Evolutionary conservation across 75 land plant genomes (phyloP), one percentile per base, ranked within the genome.

Genomic region (Cupressus sempervirens): DNA sequence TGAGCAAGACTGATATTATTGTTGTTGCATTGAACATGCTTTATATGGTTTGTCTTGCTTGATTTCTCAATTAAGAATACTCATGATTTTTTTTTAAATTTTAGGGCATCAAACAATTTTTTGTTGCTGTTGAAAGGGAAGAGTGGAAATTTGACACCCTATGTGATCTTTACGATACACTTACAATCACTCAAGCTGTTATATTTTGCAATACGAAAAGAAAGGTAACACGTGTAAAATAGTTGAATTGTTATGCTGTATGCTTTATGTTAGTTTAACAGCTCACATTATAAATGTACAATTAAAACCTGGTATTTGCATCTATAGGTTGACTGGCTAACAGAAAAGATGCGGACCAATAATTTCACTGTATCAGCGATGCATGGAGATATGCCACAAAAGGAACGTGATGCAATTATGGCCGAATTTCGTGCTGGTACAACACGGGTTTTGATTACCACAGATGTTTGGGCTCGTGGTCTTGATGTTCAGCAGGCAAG

Each of bases 121-220:
- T 96, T 94, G 99, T 98, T 56, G 99, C 99, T 54, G 99, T 98
- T 77, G 99, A 98, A 85, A 87, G 90, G 82, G 99, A 98, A 82
- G 99, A 98, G 84, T 98, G 99, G 99, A 98, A 98, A 85, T 98
- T 98, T 88, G 99, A 98, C 89, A 98, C 99, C 45, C 85, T 98
- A 48, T 95, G 97, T 85, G 99, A 98, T 90, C 93, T 98, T 12
- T 96, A 98, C 91, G 99, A 98, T 84, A 98, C 99, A 6, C 91
- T 98, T 34, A 96, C 99, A 0, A 95, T 98, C 83, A 98, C 99
- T 3, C 99, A 98, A 86, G 99, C 97, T 90, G 99, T 98, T 14
- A 96, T 98, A 54, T 98, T 98, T 89, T 96, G 99, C 91, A 98
- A 98, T 88, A 98, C 99, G 16, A 98, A 95, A 86, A 87, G 97